phyloP scores from a whole-genome alignment of 108 stramenopile genomes.

The Pseudonitzschia delicatissima region DNA sequence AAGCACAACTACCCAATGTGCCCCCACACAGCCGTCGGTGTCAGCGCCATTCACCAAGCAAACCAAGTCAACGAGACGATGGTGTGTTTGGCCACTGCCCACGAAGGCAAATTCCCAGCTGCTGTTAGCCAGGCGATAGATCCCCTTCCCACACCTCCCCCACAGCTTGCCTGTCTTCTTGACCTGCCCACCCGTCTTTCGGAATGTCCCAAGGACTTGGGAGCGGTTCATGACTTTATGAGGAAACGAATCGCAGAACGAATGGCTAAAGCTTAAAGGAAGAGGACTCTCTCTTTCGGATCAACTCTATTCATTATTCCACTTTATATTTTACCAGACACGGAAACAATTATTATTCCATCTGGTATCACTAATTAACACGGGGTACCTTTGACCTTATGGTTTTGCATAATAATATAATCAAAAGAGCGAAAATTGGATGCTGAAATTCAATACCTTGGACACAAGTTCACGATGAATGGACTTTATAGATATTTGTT shows the following conservation, averaged over 20 bases:
- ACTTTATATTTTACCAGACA: too few relatives aligned
- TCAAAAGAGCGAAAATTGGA: too few relatives aligned
- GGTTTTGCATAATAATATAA: too few relatives aligned
- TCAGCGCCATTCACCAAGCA: conserved; percentile 78
- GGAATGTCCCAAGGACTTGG: conserved; percentile 75
- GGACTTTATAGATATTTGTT: too few relatives aligned
- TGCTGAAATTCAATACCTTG: too few relatives aligned
- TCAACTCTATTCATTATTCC: background rate
- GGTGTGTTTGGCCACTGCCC: conserved; percentile 95
- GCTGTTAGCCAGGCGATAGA: conserved; percentile 77
- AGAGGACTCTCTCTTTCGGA: background rate
- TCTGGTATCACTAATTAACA: too few relatives aligned
- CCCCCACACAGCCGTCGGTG: conserved; percentile 96
- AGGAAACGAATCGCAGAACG: conserved; percentile 41
- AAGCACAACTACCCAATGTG: conserved; percentile 91
- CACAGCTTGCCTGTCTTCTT: conserved; percentile 55
- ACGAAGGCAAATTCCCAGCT: conserved; percentile 95
- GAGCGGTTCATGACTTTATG: conserved; percentile 79
- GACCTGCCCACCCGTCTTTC: conserved; percentile 66
- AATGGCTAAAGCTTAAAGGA: conserved; percentile 16
- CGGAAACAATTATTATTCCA: background rate
- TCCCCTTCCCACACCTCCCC: conserved; percentile 68
- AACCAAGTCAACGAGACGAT: conserved; percentile 52
- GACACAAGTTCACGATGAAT: too few relatives aligned
- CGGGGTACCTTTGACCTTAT: too few relatives aligned